A percentile compares a stretch with the other conserved stretches of the same genome.
Conservation (phyloP, 1,284 basidiomycete genomes). For the Hymenochaete sp. region DNA sequence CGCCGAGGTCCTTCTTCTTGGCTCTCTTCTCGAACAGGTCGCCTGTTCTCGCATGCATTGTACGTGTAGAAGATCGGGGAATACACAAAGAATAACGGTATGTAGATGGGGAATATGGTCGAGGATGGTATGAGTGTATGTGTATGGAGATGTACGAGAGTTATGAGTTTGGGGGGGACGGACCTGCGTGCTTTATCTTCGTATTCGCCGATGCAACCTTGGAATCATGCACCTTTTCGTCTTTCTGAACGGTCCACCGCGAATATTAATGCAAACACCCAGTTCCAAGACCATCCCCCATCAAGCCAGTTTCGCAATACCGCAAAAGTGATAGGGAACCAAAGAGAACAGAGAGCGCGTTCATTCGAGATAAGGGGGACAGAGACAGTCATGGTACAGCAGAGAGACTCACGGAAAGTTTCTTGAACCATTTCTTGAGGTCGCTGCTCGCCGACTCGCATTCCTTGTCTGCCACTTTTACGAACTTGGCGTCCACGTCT, state of each 20-base stretch:
- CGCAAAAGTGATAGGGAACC: too few relatives aligned
- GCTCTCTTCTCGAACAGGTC: conserved; percentile 68
- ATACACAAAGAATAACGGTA: too few relatives aligned
- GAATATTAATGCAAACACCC: too few relatives aligned
- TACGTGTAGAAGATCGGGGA: too few relatives aligned
- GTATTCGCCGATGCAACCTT: conserved; percentile 57
- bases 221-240: conserved; percentile 69
- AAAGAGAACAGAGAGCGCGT: too few relatives aligned
- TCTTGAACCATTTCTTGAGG: conserved; percentile 79
- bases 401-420: conserved; percentile 46
- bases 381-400: neutral
- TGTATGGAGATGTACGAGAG: too few relatives aligned
- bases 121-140: too few relatives aligned
- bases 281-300: too few relatives aligned
- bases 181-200: conserved; percentile 70
- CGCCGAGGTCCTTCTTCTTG: conserved; percentile 63
- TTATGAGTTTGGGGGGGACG: neutral
- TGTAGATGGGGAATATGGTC: too few relatives aligned
- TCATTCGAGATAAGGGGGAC: neutral
- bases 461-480: conserved; percentile 66
- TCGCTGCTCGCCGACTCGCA: conserved; percentile 55
- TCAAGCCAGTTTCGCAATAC: too few relatives aligned
- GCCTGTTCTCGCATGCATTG: conserved; percentile 39
- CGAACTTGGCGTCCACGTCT: conserved; percentile 64
- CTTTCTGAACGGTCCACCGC: too few relatives aligned